phyloP scores from a whole-genome alignment of 2,329 filamentous ascomycete species.

The Aspergillus arachidicola region DNA sequence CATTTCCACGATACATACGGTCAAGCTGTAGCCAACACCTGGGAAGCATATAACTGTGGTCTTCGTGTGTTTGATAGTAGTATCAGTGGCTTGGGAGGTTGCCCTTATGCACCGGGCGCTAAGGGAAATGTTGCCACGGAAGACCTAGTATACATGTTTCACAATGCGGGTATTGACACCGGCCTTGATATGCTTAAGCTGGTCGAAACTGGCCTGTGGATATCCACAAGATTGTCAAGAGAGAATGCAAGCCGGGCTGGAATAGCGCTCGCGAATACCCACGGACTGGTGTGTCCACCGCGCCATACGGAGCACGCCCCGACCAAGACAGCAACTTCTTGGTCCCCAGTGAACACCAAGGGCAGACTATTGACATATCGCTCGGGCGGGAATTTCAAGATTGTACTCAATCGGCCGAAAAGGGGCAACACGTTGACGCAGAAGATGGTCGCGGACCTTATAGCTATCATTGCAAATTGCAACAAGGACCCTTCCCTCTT shows the following conservation, averaged over 20 bases:
- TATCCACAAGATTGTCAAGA: conserved; percentile 48
- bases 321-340: neutral
- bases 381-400: conserved; percentile 33
- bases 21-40: conserved; percentile 79
- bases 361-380: conserved; percentile 27
- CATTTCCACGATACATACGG: conserved; percentile 92
- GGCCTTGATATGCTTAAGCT: conserved; percentile 68
- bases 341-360: neutral
- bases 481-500: conserved; percentile 1
- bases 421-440: conserved; percentile 45
- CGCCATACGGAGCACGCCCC: neutral
- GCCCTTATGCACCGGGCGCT: conserved; percentile 81
- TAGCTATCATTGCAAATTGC: neutral
- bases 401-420: conserved; percentile 38
- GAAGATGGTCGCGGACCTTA: conserved; percentile 24
- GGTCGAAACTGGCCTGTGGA: conserved; percentile 72
- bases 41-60: conserved; percentile 75
- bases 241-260: conserved; percentile 68
- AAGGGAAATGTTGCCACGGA: conserved; percentile 87
- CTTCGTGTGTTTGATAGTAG: conserved; percentile 78
- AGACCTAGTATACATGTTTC: conserved; percentile 73
- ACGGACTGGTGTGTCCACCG: neutral
- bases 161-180: conserved; percentile 67
- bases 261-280: conserved; percentile 48
- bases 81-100: conserved; percentile 79